Evolutionary conservation across 129 eudicot species (phyloP).

Genomic region (Ambrosia artemisiifolia): DNA sequence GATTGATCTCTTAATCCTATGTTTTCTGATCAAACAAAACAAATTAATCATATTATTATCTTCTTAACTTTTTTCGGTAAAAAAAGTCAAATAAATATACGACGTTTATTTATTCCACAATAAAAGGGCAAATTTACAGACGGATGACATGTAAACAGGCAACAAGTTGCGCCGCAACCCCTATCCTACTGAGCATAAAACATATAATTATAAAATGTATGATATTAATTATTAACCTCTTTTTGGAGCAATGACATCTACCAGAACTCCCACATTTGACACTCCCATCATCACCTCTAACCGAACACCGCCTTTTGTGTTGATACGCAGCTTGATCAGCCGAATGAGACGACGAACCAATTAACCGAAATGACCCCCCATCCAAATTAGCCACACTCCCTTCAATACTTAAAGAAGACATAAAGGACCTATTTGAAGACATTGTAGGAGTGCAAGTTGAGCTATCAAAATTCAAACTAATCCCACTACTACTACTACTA

Average conservation of each 20-base stretch:
- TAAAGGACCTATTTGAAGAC: slow-evolving; percentile 86
- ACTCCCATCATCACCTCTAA: slow-evolving; percentile 81
- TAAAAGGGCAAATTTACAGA: too few relatives aligned
- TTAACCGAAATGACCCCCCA: slow-evolving; percentile 64
- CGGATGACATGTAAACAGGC: too few relatives aligned
- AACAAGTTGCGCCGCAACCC: too few relatives aligned
- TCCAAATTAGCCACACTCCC: slow-evolving; percentile 94
- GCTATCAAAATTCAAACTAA: slow-evolving; percentile 78
- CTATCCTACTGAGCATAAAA: background rate
- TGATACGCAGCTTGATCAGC: slow-evolving; percentile 66
- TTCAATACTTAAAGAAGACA: slow-evolving; percentile 90
- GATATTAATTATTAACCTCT: slow-evolving; percentile 51
- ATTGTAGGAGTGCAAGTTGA: slow-evolving; percentile 89
- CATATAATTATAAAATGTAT: background rate
- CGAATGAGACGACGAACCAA: slow-evolving; percentile 57
- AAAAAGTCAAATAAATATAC: background rate
- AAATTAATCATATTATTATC: background rate
- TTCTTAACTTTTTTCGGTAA: background rate
- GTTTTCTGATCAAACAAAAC: slow-evolving; percentile 56
- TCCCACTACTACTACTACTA: slow-evolving; percentile 81
- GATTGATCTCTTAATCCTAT: slow-evolving; percentile 84
- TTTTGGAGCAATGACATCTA: slow-evolving; percentile 95
- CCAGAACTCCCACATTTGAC: slow-evolving; percentile 84
- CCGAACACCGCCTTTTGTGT: slow-evolving; percentile 69
- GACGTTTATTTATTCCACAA: background rate